Conservation (phyloP, 2,329 filamentous ascomycete species). For the Xylariaceae sp. region DNA sequence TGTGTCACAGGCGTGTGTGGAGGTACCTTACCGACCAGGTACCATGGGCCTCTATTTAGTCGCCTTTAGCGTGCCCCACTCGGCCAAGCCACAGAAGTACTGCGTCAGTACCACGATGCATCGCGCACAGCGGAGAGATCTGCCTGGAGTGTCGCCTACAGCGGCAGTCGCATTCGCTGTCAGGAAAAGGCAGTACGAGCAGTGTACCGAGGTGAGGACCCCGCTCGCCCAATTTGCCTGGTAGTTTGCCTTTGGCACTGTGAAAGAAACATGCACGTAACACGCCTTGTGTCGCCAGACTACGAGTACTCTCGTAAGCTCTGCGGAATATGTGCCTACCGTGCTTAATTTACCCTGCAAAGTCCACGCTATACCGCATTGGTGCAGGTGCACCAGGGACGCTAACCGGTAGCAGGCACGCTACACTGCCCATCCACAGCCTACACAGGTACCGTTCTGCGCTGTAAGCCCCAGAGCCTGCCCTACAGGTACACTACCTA, state of each 20-base stretch:
- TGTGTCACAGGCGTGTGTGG: conserved; percentile 15
- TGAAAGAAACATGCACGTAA: conserved; percentile 18
- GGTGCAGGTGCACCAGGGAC: not conserved
- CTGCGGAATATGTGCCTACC: not conserved
- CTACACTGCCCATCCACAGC: too few relatives aligned
- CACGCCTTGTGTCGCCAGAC: conserved; percentile 7
- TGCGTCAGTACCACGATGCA: not conserved
- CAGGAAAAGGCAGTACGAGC: not conserved
- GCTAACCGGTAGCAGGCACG: too few relatives aligned
- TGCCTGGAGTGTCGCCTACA: not conserved
- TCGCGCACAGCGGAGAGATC: not conserved
- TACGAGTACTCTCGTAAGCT: not conserved
- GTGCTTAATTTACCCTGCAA: not conserved
- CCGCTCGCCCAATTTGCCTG: conserved; percentile 3
- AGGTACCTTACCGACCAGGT: conserved; percentile 15
- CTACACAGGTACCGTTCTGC: too few relatives aligned
- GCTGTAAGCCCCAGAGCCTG: too few relatives aligned
- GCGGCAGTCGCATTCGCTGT: not conserved
- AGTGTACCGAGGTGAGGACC: not conserved
- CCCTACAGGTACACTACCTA: not conserved
- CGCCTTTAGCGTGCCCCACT: conserved; percentile 4
- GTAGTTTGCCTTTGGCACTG: conserved; percentile 16
- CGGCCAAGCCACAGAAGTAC: conserved; percentile 7
- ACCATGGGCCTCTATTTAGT: conserved; percentile 7
- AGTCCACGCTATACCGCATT: not conserved